Base-by-base conservation (phyloP, 1,284 basidiomycete species). In the Malassezia arunalokei region DNA sequence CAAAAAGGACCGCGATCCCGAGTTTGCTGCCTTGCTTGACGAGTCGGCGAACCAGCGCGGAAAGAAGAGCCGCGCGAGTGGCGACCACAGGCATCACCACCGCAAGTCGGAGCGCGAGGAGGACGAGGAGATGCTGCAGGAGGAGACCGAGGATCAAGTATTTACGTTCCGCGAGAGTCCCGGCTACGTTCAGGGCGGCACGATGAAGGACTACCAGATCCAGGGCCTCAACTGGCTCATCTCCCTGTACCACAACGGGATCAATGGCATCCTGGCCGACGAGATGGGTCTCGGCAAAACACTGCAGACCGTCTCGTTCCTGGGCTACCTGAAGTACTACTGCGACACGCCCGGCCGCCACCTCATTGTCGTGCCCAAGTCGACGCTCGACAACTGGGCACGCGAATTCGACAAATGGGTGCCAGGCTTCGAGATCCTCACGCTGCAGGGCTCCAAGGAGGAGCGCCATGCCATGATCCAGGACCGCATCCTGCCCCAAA, bases 161-260 rank as follows among this genome's bases (percentile, higher is more conserved):
- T 72, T 67, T 47, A 60, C 63, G 27, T 72, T 72, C 51, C 59
- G 65, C 45, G 66, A 69, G 49, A 61, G 58, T 35, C 69, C 69
- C 12, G 43, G 52, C 6, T 66, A 54, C 49, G 56, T 62, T 50
- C 53, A 85, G 70, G 91, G 79, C 14, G 81, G 94, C 8, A 79
- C 77, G 42, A 95, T 98, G 90, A 80, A 92, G 40, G 81, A 84
- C 42, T 98, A 98, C 73, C 94, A 98, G 74, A 76, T 98, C 2
- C 90, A 96, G 72, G 94, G 94, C 43, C 76, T 98, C 30, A 96
- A 96, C 73, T 91, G 91, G 91, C 87, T 96, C 88, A 47, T 54
- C 55, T 65, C 61, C 35, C 51, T 66, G 40, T 57, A 59, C 43
- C 59, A 58, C 49, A 62, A 67, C 56, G 71, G 67, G 39, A 73